phyloP scores from a whole-genome alignment of 805 yeast species.

The Maudiozyma bulderi region DNA sequence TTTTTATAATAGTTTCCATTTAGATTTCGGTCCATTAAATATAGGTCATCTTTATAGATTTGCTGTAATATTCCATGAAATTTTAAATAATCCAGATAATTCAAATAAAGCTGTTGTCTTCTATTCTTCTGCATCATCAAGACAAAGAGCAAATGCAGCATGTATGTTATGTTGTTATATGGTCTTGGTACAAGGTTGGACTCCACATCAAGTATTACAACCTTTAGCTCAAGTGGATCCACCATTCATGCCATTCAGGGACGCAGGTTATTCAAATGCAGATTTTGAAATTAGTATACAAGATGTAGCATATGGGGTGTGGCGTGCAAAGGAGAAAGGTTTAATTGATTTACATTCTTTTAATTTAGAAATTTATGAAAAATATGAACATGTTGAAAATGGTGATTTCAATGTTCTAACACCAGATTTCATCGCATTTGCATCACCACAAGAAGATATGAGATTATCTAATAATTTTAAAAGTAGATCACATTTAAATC shows the following conservation, averaged over 20 bases:
- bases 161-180: conserved; percentile 89
- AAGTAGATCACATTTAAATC: conserved; percentile 38
- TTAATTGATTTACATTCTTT: conserved; percentile 79
- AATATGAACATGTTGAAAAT: conserved; percentile 89
- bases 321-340: conserved; percentile 94
- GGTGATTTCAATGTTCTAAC: conserved; percentile 91
- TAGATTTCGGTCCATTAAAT: conserved; percentile 94
- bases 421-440: conserved; percentile 93
- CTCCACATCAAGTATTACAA: conserved; percentile 94
- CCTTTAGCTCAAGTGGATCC: conserved; percentile 88
- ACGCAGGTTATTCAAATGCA: conserved; percentile 94
- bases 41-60: conserved; percentile 88
- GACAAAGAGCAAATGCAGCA: conserved; percentile 86
- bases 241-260: conserved; percentile 90
- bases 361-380: conserved; percentile 88
- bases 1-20: conserved; percentile 89
- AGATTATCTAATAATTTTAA: conserved; percentile 18
- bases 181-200: conserved; percentile 93
- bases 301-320: conserved; percentile 89
- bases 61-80: conserved; percentile 89
- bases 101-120: conserved; percentile 84
- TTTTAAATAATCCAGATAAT: conserved; percentile 75
- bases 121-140: conserved; percentile 73
- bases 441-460: conserved; percentile 78
- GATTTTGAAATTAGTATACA: conserved; percentile 91